phyloP scores from a whole-genome alignment of 805 yeast genomes.

The Osmozyma mogii region DNA sequence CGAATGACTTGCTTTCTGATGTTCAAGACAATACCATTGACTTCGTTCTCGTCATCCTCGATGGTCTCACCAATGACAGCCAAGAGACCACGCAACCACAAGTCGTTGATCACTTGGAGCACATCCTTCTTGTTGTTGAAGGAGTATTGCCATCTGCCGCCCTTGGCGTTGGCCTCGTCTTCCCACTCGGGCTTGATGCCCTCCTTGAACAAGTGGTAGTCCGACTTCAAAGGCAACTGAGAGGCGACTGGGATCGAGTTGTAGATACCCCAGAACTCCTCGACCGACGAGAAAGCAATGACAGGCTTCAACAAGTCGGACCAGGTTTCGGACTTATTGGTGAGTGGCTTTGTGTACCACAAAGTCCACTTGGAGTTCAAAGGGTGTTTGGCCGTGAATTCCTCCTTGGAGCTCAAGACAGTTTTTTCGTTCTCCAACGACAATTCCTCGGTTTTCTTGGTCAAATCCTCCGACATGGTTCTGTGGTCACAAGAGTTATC shows the following conservation, averaged over 20 bases:
- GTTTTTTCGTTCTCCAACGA: slow-evolving; percentile 36
- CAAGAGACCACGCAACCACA: slow-evolving; percentile 85
- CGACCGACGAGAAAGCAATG: slow-evolving; percentile 87
- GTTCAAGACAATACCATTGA: slow-evolving; percentile 89
- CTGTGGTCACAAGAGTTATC: too few species aligned
- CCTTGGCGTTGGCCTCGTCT: slow-evolving; percentile 75
- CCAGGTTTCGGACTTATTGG: slow-evolving; percentile 78
- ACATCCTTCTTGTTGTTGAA: slow-evolving; percentile 61
- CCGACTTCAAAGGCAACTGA: slow-evolving; percentile 86
- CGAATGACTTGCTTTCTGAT: slow-evolving; percentile 76
- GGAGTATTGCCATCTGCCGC: slow-evolving; percentile 83
- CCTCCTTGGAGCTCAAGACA: slow-evolving; percentile 51
- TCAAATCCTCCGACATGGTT: slow-evolving; percentile 42
- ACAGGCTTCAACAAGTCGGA: slow-evolving; percentile 87
- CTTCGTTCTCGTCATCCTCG: slow-evolving; percentile 75
- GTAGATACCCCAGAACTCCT: slow-evolving; percentile 97
- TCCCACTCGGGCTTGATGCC: slow-evolving; percentile 99
- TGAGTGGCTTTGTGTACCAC: slow-evolving; percentile 95
- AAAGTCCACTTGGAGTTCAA: slow-evolving; percentile 87
- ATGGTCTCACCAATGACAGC: slow-evolving; percentile 94
- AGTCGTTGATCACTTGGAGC: slow-evolving; percentile 63
- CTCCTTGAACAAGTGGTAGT: slow-evolving; percentile 90
- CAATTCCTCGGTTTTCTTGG: slow-evolving; percentile 37
- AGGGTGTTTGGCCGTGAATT: slow-evolving; percentile 78
- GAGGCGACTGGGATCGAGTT: slow-evolving; percentile 88